These are phyloP conservation scores for Neonectria sp. DNA, from an alignment of 2,329 filamentous ascomycete species.

Conservation along the genomic window DNA sequence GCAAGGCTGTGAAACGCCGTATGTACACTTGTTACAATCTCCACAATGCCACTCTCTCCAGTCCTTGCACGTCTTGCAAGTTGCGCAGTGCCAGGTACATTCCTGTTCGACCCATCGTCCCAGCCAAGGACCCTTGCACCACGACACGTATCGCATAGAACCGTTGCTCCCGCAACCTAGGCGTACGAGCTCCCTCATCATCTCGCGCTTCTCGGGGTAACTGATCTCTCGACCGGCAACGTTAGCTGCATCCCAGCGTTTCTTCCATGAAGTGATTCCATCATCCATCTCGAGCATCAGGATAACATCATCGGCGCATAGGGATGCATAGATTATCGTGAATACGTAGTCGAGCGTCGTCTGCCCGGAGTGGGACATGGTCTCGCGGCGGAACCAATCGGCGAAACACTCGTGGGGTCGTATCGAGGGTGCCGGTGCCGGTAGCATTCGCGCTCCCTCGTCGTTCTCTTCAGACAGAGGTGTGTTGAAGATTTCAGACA, in stretches of 20 bases:
- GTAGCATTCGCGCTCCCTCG: neutral
- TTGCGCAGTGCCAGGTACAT: neutral
- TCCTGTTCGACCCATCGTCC: neutral
- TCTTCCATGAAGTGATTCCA: too few relatives aligned
- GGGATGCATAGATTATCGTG: neutral
- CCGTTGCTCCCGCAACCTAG: neutral
- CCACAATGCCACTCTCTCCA: neutral
- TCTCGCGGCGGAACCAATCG: neutral
- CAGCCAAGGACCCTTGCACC: neutral
- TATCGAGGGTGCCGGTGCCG: neutral
- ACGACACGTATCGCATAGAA: neutral
- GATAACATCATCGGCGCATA: too few relatives aligned
- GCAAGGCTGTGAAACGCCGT: too few relatives aligned
- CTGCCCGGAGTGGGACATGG: neutral
- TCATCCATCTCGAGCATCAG: too few relatives aligned
- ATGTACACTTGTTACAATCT: neutral
- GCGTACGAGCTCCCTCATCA: neutral
- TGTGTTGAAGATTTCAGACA: too few relatives aligned
- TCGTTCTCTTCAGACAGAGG: neutral
- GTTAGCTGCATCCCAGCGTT: too few relatives aligned
- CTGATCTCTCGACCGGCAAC: too few relatives aligned
- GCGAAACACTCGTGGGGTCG: neutral
- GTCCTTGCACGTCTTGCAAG: neutral
- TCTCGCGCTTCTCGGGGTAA: neutral
- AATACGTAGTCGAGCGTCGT: neutral